phyloP scores from a whole-genome alignment of 768 basidiomycete genomes.

The Calocybe indica region DNA sequence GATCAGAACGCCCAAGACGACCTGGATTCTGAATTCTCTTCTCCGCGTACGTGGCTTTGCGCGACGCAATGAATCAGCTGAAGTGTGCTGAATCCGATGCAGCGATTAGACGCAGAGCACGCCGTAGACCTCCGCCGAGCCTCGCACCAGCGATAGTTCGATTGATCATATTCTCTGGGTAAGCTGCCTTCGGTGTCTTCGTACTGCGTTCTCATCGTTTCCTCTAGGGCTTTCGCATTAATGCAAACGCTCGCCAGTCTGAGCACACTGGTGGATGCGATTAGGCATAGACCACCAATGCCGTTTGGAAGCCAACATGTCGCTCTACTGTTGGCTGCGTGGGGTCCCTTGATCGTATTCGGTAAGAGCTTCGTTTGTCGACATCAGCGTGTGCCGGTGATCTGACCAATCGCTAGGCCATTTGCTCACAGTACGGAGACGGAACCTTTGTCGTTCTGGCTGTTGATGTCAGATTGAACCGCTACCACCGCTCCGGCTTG shows the following conservation, averaged over 20 bases:
- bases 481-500: too few relatives aligned
- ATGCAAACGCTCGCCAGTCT: conserved; percentile 44
- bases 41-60: too few relatives aligned
- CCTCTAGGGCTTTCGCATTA: conserved; percentile 33
- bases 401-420: too few relatives aligned
- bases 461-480: too few relatives aligned
- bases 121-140: conserved; percentile 20
- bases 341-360: conserved; percentile 54
- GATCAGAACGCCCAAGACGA: too few relatives aligned
- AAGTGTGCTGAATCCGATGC: too few relatives aligned
- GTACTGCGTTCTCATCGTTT: background rate
- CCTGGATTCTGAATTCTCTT: too few relatives aligned
- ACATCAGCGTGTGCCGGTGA: too few relatives aligned
- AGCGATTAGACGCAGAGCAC: too few relatives aligned
- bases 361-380: conserved; percentile 24
- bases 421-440: too few relatives aligned
- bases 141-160: conserved; percentile 43
- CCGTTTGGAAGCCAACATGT: conserved; percentile 65
- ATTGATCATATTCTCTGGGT: conserved; percentile 54
- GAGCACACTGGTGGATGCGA: conserved; percentile 47
- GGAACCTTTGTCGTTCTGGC: too few relatives aligned
- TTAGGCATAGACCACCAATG: conserved; percentile 30
- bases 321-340: conserved; percentile 50
- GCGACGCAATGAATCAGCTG: too few relatives aligned
- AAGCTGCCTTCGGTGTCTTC: conserved; percentile 7